Evolutionary conservation across 306 rosid species (phyloP), one percentile per base, ranked within the genome.

Genomic region (Quercus aquifolioides): DNA sequence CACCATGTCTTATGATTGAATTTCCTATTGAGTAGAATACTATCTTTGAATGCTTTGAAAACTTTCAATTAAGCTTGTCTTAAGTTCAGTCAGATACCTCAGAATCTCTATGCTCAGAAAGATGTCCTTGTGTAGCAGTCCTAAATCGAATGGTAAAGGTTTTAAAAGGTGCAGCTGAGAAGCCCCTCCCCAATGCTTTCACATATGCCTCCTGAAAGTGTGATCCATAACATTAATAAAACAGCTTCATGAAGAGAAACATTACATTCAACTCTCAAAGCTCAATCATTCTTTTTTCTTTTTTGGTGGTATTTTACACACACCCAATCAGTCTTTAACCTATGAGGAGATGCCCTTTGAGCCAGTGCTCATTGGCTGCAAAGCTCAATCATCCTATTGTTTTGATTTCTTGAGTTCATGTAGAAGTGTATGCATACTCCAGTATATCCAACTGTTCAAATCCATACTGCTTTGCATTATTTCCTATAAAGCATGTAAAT

Each of bases 171-270:
- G 86, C 77, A 74, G 88, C 97, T 58, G 97, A 94, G 87, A 92
- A 92, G 76, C 97, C 99, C 79, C 85, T 88, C 78, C 99, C 99
- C 65, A 89, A 28, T 41, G 97, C 98, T 91, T 94, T 94, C 70
- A 94, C 98, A 86, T 92, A 94, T 28, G 46, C 46, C 46, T 41
- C 46, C 46, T 41, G 12, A 41, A 41, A 41, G 12, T 41, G 46
- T 41, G 46, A 97, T 9, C 81, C 55, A 56, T 51, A 59, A n/a
- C 35, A n/a, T 6, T 86, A 52, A 81, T 81, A 41, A 18, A 17
- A 76, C 28, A 8, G 43, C 43, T 55, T 4, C 1, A 11, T 6
- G 33, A 11, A 11, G 28, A 25, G 19, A 26, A 21, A 58, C 3
- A 9, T 20, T 20, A 57, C 63, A 57, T 58, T 58, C 21, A 58